Conservation (phyloP, 2,329 filamentous ascomycete species). For the Mycosphaerella sp. region DNA sequence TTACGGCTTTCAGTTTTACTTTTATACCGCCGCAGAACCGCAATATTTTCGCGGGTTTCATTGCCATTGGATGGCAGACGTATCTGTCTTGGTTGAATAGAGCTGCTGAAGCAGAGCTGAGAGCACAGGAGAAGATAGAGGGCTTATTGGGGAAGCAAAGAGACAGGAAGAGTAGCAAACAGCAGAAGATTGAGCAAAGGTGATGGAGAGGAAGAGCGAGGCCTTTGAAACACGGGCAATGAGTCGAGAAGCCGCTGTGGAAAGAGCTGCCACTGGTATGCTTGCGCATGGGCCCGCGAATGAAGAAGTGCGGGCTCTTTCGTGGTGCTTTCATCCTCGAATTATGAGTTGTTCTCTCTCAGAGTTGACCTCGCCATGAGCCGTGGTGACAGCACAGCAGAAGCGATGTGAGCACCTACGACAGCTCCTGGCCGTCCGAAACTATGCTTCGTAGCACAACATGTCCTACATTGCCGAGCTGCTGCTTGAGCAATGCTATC, state of each 20-base stretch:
- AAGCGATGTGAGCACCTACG: too few relatives aligned
- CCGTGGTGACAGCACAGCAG: too few relatives aligned
- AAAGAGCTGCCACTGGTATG: background rate
- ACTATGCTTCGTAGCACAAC: too few relatives aligned
- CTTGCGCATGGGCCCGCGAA: too few relatives aligned
- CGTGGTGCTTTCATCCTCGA: too few relatives aligned
- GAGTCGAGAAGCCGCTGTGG: background rate
- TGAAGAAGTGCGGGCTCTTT: too few relatives aligned
- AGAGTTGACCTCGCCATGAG: too few relatives aligned
- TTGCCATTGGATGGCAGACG: slow-evolving; percentile 88
- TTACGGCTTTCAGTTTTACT: slow-evolving; percentile 82
- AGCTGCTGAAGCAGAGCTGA: slow-evolving; percentile 55
- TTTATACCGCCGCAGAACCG: slow-evolving; percentile 74
- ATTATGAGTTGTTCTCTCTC: too few relatives aligned
- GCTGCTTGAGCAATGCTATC: too few relatives aligned
- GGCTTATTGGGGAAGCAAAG: background rate
- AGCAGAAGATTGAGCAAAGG: slow-evolving; percentile 10
- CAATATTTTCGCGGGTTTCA: slow-evolving; percentile 65
- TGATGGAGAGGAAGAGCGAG: background rate
- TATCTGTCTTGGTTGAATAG: slow-evolving; percentile 79
- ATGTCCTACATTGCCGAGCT: too few relatives aligned
- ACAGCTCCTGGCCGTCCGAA: too few relatives aligned
- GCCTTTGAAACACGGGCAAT: background rate
- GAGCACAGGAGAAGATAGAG: slow-evolving; percentile 1
- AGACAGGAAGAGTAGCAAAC: slow-evolving; percentile 17